These are phyloP conservation scores for Alloascoidea hylecoeti DNA, from an alignment of 805 yeast genomes.

Conservation along the genomic window DNA sequence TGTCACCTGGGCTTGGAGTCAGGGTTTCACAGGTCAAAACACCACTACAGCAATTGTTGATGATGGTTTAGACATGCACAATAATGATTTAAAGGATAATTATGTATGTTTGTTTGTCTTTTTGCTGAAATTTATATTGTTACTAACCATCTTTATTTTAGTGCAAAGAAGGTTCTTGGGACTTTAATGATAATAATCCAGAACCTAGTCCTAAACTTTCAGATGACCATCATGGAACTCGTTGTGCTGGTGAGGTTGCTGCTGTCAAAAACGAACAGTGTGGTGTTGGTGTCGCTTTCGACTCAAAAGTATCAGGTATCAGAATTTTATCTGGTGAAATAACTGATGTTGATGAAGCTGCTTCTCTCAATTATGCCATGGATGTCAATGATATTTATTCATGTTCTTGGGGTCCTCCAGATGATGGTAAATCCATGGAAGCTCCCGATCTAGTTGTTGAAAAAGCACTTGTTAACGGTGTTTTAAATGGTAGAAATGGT, in stretches of 20 bases:
- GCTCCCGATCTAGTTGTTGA: constrained; percentile 71
- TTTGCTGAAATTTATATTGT: constrained; percentile 9
- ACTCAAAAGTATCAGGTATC: constrained; percentile 77
- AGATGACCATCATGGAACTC: constrained; percentile 90
- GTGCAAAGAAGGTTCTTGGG: constrained; percentile 73
- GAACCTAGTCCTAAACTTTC: constrained; percentile 67
- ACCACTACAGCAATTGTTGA: constrained; percentile 82
- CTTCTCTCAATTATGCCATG: constrained; percentile 66
- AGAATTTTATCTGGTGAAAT: constrained; percentile 75
- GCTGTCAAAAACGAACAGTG: constrained; percentile 71
- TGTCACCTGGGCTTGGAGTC: constrained; percentile 73
- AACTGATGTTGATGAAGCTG: constrained; percentile 82
- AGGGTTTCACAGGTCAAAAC: constrained; percentile 69
- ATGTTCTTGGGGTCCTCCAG: constrained; percentile 98
- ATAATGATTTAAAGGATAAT: constrained; percentile 55
- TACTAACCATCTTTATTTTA: not conserved
- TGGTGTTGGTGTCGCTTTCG: constrained; percentile 95
- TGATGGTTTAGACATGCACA: constrained; percentile 83
- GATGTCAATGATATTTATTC: constrained; percentile 87
- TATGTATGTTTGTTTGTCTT: constrained; percentile 19
- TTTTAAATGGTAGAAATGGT: constrained; percentile 63
- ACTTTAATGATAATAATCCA: constrained; percentile 63
- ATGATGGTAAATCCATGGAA: constrained; percentile 77
- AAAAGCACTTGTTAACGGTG: constrained; percentile 75
- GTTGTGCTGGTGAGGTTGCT: constrained; percentile 97